Evolutionary conservation across 805 yeast species (phyloP), one percentile per base, ranked within the genome.

Genomic region (Saturnispora diversa): DNA sequence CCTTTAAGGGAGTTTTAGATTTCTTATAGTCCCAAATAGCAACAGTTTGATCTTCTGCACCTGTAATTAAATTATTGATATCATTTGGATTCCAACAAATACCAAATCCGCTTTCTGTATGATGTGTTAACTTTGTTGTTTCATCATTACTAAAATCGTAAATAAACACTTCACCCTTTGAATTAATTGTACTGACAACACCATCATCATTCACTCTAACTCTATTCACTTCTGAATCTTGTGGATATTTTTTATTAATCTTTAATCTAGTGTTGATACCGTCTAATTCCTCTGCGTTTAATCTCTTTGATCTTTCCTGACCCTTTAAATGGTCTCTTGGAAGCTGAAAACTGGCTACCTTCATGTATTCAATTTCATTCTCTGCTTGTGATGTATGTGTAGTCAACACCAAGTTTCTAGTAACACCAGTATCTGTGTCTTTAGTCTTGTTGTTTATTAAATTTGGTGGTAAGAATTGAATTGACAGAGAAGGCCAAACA

Each of bases 401-500:
- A 3, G 88, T 86, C 16, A 83, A 54, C 8, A 83, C 51, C 42
- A 84, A 50, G 39, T 73, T 70, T 46, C 81, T 70, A 20, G 49
- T 44, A 23, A 44, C 61, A 5, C 61, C 54, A 31, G 33, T 47
- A n/a, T 60, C 58, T 0, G 53, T 51, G 19, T 53, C 62, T 17
- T 51, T 57, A 3, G 42, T 39, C 35, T 43, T 51, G 43, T 40
- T 58, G 8, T 37, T 45, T 33, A 56, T 53, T 4, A 58, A 51
- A 22, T 42, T 48, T 4, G 63, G 64, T 0, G 87, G 88, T 6
- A 80, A 57, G 88, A 92, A 84, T 58, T 84, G 84, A 4, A 81
- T 70, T 1, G 90, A 79, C 37, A 84, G 64, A 2, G 88, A 78
- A 2, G 94, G 94, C 94, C 94, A 84, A 10, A 79, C 74, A 33